Base-by-base conservation (phyloP, 768 basidiomycete species). In the Boletus rubropictus region DNA sequence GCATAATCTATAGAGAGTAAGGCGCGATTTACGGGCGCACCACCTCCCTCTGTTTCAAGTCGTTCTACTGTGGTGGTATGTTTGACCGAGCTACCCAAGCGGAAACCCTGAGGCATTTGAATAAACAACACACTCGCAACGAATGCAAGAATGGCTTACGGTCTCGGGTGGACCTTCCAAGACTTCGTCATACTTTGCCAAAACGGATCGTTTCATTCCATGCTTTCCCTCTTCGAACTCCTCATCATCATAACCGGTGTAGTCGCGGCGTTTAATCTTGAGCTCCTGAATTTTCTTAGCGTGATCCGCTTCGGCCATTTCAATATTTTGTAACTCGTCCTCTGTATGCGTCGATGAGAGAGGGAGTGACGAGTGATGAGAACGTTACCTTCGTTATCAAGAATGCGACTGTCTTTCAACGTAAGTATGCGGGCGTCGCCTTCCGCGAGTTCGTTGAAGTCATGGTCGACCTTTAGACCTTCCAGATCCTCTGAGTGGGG, bases 321-420 rank as follows among this genome's bases (percentile, higher is more conserved):
- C 91, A 45, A 96, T 75, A 56, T 99, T 97, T 70, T 96, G 89
- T 12, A 99, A 77, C 67, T 95, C 96, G 67, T 99, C 96, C 85
- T 99, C 96, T 95, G 54, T 10, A 46, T 35, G 22, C 27, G 15
- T 20, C 31, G 3, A 20, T 49, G 24, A 51, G 38, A 22, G 34
- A 45, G 17, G 20, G 20, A 40, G 31, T 1, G 3, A 17, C 5
- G 17, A 31, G 4, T 8, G 21, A 14, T 3, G 29, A n/a, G 7
- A 20, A 28, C 1, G 17, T 47, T 56, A 89, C 93, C 94, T 78
- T 97, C 93, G 50, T 92, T 87, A 60, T 93, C 94, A 34, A 99
- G 82, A 51, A 99, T 87, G 36, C 92, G 85, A 61, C 84, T 87
- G 63, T 97, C 95, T 80, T 96, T 96, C 63, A 98, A 73, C 4